These are phyloP conservation scores for Candida nemodendra DNA, from an alignment of 805 yeast genomes.

Conservation along the genomic window DNA sequence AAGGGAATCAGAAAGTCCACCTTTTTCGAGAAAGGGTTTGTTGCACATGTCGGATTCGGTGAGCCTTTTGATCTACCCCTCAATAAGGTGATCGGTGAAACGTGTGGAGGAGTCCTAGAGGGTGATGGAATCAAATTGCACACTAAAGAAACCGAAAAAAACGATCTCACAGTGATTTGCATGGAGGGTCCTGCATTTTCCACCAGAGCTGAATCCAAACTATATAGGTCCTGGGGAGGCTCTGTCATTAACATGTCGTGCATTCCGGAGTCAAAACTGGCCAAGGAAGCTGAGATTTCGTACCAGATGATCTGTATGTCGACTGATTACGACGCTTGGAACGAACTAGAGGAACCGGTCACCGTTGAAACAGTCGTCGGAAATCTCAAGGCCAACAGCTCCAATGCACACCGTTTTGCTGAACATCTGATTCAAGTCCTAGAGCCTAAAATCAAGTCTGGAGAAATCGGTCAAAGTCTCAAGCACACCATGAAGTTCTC, in stretches of 20 bases:
- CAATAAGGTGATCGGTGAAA: conserved; percentile 61
- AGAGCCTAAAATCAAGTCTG: conserved; percentile 57
- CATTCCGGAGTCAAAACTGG: conserved; percentile 95
- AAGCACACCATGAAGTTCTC: conserved; percentile 76
- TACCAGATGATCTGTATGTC: conserved; percentile 99
- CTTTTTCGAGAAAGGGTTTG: conserved; percentile 88
- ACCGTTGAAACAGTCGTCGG: conserved; percentile 97
- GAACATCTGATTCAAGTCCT: conserved; percentile 64
- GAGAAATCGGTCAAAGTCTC: conserved; percentile 68
- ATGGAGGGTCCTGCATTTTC: conserved; percentile 99
- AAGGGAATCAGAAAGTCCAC: conserved; percentile 91
- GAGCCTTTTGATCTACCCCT: conserved; percentile 88
- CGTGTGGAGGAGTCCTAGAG: conserved; percentile 50
- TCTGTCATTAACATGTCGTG: conserved; percentile 96
- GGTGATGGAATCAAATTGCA: conserved; percentile 61
- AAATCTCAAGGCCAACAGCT: conserved; percentile 80
- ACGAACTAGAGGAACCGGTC: conserved; percentile 90
- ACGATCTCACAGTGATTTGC: conserved; percentile 83
- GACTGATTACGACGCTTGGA: conserved; percentile 99
- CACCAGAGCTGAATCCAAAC: conserved; percentile 90
- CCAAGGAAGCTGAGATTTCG: conserved; percentile 94
- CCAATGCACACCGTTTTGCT: conserved; percentile 80
- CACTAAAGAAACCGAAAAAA: conserved; percentile 58
- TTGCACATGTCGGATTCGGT: conserved; percentile 96
- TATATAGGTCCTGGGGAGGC: conserved; percentile 89